Percentiles rank a stretch among this genome's conserved stretches.
Conservation (phyloP, 108 stramenopile species). For the Hondaea fermentalgiana region DNA sequence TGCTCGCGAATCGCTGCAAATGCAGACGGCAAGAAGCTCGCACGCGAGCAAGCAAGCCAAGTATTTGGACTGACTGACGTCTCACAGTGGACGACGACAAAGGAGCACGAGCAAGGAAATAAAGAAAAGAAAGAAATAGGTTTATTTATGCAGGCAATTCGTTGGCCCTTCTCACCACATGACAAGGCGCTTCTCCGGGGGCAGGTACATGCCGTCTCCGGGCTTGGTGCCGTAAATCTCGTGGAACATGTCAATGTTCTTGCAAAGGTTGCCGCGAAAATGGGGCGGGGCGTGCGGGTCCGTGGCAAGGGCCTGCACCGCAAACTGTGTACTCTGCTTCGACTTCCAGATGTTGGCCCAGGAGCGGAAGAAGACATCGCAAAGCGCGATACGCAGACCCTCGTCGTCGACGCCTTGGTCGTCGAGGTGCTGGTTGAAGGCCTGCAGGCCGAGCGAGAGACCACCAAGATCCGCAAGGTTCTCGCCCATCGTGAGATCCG, state of each 20-base stretch:
- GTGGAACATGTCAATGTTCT: conserved; percentile 66
- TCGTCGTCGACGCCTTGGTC: not conserved
- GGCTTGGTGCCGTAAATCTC: conserved; percentile 53
- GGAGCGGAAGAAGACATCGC: not conserved
- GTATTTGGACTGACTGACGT: too few relatives aligned
- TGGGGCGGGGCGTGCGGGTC: conserved; percentile 77
- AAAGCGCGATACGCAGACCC: not conserved
- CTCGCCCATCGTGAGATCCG: conserved; percentile 64
- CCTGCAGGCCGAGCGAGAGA: conserved; percentile 48
- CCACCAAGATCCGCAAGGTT: conserved; percentile 53
- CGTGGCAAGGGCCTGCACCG: conserved; percentile 64
- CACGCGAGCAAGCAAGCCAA: too few relatives aligned
- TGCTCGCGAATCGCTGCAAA: not conserved
- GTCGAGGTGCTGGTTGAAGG: conserved; percentile 27
- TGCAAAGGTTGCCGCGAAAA: conserved; percentile 63
- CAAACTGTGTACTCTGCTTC: conserved; percentile 61
- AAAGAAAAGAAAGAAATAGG: not conserved
- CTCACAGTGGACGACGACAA: too few relatives aligned
- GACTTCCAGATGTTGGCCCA: not conserved
- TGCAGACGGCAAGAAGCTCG: too few relatives aligned
- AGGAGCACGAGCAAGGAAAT: not conserved
- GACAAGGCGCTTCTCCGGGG: conserved; percentile 52
- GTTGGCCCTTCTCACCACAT: conserved; percentile 54
- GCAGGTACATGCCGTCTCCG: conserved; percentile 57
- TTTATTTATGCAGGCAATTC: not conserved